These are phyloP conservation scores for Fusarium staphyleae DNA, from an alignment of 2,329 filamentous ascomycete species.

Conservation along the genomic window DNA sequence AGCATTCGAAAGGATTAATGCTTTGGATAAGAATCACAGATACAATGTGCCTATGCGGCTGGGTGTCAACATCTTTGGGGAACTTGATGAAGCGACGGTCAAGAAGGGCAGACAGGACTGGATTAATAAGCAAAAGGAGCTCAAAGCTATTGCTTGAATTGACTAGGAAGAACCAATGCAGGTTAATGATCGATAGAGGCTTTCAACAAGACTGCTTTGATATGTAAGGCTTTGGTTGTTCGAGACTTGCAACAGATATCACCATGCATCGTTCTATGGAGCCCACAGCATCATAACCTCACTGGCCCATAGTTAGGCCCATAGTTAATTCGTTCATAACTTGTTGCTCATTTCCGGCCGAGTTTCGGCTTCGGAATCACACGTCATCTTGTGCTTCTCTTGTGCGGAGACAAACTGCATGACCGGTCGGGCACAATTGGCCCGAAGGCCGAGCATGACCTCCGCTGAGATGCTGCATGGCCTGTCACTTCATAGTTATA, in stretches of 20 bases:
- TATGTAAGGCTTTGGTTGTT: no score
- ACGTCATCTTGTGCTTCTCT: not conserved
- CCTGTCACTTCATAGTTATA: no score
- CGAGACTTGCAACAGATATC: no score
- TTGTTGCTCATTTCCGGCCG: not conserved
- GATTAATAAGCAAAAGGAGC: constrained; percentile 16
- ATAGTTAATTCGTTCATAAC: no score
- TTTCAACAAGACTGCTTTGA: not conserved
- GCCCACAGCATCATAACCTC: not conserved
- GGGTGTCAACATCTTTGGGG: constrained; percentile 21
- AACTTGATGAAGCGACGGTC: constrained; percentile 9
- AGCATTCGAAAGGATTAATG: constrained; percentile 7
- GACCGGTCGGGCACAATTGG: constrained; percentile 6
- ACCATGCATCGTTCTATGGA: no score
- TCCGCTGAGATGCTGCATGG: no score
- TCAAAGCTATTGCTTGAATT: constrained; percentile 1
- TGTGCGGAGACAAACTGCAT: not conserved
- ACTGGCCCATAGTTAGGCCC: no score
- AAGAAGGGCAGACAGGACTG: constrained; percentile 9
- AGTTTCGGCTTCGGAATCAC: not conserved
- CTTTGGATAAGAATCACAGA: constrained; percentile 17
- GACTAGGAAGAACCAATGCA: no score
- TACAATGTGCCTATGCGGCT: constrained; percentile 22
- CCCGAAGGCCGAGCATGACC: not conserved
- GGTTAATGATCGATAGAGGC: not conserved